Conservation (phyloP, 345 rosid species). For the Syzygium aromaticum region DNA sequence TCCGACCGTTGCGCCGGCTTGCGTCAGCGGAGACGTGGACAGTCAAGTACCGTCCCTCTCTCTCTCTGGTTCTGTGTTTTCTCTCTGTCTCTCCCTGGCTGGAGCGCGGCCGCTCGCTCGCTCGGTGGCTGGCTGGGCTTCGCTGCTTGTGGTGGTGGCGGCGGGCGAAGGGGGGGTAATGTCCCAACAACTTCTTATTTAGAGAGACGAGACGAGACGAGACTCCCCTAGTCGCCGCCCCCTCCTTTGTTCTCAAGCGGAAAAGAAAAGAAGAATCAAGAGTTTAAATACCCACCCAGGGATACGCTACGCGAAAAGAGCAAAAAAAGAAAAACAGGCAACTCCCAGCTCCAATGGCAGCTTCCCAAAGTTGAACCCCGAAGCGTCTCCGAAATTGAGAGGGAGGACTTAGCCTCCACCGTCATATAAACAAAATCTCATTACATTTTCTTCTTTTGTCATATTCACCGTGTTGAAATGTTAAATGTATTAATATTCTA, state of each 20-base stretch:
- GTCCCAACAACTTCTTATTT: neutral
- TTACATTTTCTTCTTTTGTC: neutral
- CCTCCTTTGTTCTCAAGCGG: neutral
- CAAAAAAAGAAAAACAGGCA: too few relatives aligned
- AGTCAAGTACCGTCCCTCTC: neutral
- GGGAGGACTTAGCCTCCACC: too few relatives aligned
- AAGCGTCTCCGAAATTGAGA: too few relatives aligned
- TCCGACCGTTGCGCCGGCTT: neutral
- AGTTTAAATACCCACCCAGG: neutral
- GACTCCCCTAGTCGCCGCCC: neutral
- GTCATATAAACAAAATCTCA: neutral
- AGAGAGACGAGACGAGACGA: neutral
- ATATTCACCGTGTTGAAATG: neutral
- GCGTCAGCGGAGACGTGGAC: neutral
- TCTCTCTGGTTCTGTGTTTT: neutral
- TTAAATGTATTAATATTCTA: neutral
- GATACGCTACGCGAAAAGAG: neutral
- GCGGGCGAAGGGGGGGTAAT: neutral
- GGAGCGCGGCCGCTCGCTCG: too few relatives aligned
- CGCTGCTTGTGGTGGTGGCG: neutral
- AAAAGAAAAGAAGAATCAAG: neutral
- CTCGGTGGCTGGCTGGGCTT: neutral
- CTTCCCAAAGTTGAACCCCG: too few relatives aligned
- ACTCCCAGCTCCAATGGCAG: neutral
- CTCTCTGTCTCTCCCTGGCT: too few relatives aligned